These are phyloP conservation scores for Colletotrichum sp. DNA, from an alignment of 2,329 filamentous ascomycete species.

Conservation along the genomic window DNA sequence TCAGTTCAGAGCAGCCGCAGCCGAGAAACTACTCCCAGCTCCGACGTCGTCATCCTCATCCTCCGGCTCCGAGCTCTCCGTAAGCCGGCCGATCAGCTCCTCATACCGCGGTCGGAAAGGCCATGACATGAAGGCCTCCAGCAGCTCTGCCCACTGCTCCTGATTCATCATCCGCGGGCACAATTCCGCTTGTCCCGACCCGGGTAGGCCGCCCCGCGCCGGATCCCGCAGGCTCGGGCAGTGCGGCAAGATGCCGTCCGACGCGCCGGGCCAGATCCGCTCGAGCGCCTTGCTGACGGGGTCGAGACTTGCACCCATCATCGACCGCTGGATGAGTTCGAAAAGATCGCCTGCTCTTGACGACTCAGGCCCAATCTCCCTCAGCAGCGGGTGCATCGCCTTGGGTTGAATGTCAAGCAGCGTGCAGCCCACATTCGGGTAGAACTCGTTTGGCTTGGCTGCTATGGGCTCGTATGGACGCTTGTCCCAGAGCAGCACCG, in stretches of 20 bases:
- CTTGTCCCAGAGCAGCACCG: constrained; percentile 70
- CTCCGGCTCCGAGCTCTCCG: constrained; percentile 20
- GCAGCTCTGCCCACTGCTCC: constrained; percentile 61
- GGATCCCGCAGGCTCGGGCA: constrained; percentile 57
- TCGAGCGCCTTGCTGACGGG: constrained; percentile 52
- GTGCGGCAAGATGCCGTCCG: constrained; percentile 53
- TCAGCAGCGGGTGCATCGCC: constrained; percentile 52
- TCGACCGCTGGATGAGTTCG: constrained; percentile 52
- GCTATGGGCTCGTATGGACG: constrained; percentile 74
- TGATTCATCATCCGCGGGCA: constrained; percentile 54
- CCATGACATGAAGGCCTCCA: constrained; percentile 69
- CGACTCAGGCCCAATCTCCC: constrained; percentile 44
- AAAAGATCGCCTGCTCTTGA: constrained; percentile 54
- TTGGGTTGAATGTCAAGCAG: constrained; percentile 74
- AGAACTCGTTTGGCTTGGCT: constrained; percentile 66
- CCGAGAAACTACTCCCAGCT: not conserved
- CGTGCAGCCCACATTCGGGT: constrained; percentile 60
- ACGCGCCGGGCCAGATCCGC: constrained; percentile 63
- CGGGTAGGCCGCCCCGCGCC: constrained; percentile 48
- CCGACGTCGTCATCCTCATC: constrained; percentile 25
- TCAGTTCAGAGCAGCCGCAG: not conserved
- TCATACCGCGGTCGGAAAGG: constrained; percentile 62
- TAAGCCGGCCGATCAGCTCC: constrained; percentile 50
- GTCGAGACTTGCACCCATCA: constrained; percentile 39
- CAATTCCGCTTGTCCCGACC: constrained; percentile 45